A percentile compares a stretch with the other conserved stretches of the same genome.
phyloP scores from a whole-genome alignment of 306 rosid species.

The Corylus avellana region DNA sequence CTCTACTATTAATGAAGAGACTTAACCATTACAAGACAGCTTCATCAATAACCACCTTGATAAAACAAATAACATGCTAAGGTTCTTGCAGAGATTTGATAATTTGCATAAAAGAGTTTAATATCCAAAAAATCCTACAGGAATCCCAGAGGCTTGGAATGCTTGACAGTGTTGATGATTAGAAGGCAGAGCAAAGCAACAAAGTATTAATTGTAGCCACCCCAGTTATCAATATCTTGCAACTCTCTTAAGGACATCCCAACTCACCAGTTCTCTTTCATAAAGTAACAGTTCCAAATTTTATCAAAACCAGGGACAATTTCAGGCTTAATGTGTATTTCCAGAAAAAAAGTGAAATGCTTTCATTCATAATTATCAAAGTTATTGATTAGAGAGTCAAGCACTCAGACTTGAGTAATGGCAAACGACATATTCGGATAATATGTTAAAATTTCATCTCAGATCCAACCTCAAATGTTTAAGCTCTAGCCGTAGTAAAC shows the following conservation, averaged over 20 bases:
- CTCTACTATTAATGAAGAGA: neutral
- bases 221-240: neutral
- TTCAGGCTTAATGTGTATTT: neutral
- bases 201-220: neutral
- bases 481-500: neutral
- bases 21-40: neutral
- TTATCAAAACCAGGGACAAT: neutral
- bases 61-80: neutral
- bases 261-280: neutral
- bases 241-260: neutral
- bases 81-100: neutral
- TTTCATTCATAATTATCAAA: neutral
- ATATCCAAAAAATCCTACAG: neutral
- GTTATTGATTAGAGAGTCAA: neutral
- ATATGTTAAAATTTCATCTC: neutral
- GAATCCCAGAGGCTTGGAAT: neutral
- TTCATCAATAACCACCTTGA: neutral
- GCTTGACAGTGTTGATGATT: neutral
- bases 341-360: neutral
- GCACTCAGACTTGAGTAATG: neutral
- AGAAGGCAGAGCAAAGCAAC: neutral
- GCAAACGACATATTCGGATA: neutral
- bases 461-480: neutral
- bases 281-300: neutral
- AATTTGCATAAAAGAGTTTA: neutral